A percentile compares a stretch with the other conserved stretches of the same genome.
These are phyloP conservation scores for Entamoeba invadens DNA, from an alignment of 208 protist genomes.

Conservation along the genomic window DNA sequence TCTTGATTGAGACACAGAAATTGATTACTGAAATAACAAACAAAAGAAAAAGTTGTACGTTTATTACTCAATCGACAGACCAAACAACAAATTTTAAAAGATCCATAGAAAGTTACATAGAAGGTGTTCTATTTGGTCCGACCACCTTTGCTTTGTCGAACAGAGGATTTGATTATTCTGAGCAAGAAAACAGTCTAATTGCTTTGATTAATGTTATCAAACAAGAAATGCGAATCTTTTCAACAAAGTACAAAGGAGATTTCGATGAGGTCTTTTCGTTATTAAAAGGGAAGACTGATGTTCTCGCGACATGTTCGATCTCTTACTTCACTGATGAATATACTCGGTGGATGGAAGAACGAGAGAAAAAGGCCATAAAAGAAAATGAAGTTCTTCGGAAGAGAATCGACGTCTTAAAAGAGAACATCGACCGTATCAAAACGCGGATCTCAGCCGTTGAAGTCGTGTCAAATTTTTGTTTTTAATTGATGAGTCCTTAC, in stretches of 20 bases:
- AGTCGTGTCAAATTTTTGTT: too few species aligned
- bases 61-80: too few species aligned
- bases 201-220: neutral
- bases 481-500: too few species aligned
- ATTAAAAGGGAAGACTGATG: neutral
- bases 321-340: neutral
- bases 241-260: neutral
- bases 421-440: neutral
- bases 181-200: neutral
- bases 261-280: neutral
- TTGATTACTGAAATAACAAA: neutral
- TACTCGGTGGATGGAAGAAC: neutral
- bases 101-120: neutral
- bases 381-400: neutral
- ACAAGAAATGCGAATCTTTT: neutral
- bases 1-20: neutral
- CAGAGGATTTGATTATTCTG: neutral
- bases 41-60: neutral
- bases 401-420: neutral
- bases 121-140: neutral
- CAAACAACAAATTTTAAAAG: too few species aligned
- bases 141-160: neutral
- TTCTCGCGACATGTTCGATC: neutral
- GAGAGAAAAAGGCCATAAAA: neutral
- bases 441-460: too few species aligned